A percentile compares a stretch with the other conserved stretches of the same genome.
These are phyloP conservation scores for Amanita jacksonii DNA, from an alignment of 768 basidiomycete genomes.

Conservation along the genomic window DNA sequence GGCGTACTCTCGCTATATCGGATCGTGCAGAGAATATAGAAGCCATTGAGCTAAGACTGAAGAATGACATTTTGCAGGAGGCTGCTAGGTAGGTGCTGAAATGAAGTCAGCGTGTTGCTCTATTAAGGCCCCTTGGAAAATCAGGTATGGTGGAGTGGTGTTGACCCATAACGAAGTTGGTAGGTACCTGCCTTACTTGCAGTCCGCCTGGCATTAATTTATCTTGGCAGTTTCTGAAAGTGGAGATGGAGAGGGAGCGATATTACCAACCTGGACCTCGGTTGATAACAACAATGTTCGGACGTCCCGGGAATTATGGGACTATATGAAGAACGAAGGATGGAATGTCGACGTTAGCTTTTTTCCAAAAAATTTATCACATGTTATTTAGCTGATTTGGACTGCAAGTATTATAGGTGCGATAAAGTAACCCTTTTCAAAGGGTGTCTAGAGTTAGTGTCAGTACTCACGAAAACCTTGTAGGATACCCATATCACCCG, in stretches of 20 bases:
- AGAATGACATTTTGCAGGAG: slow-evolving; percentile 87
- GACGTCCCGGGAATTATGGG: slow-evolving; percentile 84
- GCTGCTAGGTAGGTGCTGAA: slow-evolving; percentile 42
- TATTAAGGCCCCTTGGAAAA: neutral
- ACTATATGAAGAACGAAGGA: slow-evolving; percentile 64
- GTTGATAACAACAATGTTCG: slow-evolving; percentile 78
- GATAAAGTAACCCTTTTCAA: too few relatives aligned
- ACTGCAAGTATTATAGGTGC: slow-evolving; percentile 63
- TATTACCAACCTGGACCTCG: slow-evolving; percentile 89
- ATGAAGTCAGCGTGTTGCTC: neutral
- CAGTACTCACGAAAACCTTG: slow-evolving; percentile 1
- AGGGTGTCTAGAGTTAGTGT: neutral
- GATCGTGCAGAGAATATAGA: slow-evolving; percentile 95
- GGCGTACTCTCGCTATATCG: slow-evolving; percentile 68
- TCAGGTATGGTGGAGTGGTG: slow-evolving; percentile 80
- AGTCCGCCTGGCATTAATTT: neutral
- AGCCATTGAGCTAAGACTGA: slow-evolving; percentile 82
- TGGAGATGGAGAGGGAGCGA: slow-evolving; percentile 65
- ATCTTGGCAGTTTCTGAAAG: slow-evolving; percentile 24
- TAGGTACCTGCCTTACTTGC: slow-evolving; percentile 21
- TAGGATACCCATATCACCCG: slow-evolving; percentile 92
- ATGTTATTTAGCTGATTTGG: slow-evolving; percentile 8
- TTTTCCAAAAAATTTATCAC: slow-evolving; percentile 1
- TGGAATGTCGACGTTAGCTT: slow-evolving; percentile 83
- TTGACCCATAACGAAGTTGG: slow-evolving; percentile 91